phyloP scores from a whole-genome alignment of 2,329 filamentous ascomycete genomes.

The Grosmannia serpens region DNA sequence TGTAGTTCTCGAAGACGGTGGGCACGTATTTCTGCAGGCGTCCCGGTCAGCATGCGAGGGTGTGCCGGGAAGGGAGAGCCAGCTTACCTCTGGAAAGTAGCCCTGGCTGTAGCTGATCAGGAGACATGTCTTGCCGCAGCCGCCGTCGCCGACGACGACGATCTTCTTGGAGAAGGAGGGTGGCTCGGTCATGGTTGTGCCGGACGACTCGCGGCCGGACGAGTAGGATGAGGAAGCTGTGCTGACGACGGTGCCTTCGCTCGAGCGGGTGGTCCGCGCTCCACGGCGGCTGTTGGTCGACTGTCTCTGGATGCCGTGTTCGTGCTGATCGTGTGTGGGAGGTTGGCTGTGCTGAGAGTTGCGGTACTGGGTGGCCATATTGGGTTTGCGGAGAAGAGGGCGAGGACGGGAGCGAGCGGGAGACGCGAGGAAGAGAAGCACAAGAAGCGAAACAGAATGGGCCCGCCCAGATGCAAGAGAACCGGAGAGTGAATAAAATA shows the following conservation, averaged over 20 bases:
- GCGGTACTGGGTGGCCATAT: conserved; percentile 44
- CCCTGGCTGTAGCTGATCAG: conserved; percentile 98
- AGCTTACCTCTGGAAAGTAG: conserved; percentile 86
- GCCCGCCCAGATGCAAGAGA: too few species aligned
- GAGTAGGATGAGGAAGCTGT: conserved; percentile 42
- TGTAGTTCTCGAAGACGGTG: conserved; percentile 99
- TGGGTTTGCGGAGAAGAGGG: not conserved
- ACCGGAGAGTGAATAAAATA: too few species aligned
- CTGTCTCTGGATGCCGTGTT: conserved; percentile 25
- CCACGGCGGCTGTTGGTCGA: conserved; percentile 27
- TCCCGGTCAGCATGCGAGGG: not conserved
- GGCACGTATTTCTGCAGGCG: conserved; percentile 87
- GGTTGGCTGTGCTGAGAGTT: conserved; percentile 38
- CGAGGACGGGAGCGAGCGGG: too few species aligned
- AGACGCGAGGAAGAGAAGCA: not conserved
- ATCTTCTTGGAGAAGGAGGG: conserved; percentile 98
- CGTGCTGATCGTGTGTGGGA: conserved; percentile 27
- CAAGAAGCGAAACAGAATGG: not conserved
- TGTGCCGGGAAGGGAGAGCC: not conserved
- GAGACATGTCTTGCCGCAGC: conserved; percentile 96
- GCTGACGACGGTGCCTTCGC: conserved; percentile 79
- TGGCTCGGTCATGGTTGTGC: conserved; percentile 76
- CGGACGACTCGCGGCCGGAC: conserved; percentile 64
- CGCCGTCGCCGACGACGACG: conserved; percentile 94
- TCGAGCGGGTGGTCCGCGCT: conserved; percentile 52